Base-by-base conservation (phyloP, 192 early-diverging fungal genomes). In the Backusella tuberculispora region DNA sequence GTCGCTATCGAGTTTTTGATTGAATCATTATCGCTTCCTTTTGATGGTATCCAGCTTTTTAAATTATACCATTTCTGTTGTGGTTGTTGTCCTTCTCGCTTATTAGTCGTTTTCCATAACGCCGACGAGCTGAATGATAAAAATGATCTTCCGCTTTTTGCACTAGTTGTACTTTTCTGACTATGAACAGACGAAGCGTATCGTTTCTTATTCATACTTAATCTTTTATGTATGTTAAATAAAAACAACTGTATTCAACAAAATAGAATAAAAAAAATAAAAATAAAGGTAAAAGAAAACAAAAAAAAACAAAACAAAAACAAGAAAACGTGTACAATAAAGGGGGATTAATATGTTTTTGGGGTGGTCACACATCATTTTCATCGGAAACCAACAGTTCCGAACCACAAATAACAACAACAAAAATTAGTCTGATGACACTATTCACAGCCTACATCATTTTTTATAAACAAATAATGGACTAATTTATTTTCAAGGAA, bases 401-500 rank as follows among this genome's bases (percentile, higher is more conserved):
- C 53, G 53, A 60, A 26, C 53, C 10, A 13, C 21, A 60, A 19
- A 26, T 60, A 60, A 60, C 29, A 34, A 60, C 53, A 60, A 60
- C 21, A 60, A 26, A 4, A 19, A 60, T 9, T 24, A 12, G 21
- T 60, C 53, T 60, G 53, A 60, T 60, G 53, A 60, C 53, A 60
- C 2, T 34, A 34, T 34, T 34, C 2, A 34, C 29, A 34, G 2
- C 2, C 2, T 34, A 34, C 29, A 34, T 34, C 29, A 34, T 26
- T 60, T 13, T 56, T 21, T 60, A 26, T 60, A 60, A 60, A 60
- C 53, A 60, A 60, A 26, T 2, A 34, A 2, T 34, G 29, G 29
- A 34, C 29, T 34, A 19, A 47, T 65, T 66, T 63, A 69, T 12
- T 26, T 26, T 53, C 63, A 77, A 41, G 76, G 81, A 74, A 96